Conservation (phyloP, 305 asterid genomes). For the Petunia hybrid region DNA sequence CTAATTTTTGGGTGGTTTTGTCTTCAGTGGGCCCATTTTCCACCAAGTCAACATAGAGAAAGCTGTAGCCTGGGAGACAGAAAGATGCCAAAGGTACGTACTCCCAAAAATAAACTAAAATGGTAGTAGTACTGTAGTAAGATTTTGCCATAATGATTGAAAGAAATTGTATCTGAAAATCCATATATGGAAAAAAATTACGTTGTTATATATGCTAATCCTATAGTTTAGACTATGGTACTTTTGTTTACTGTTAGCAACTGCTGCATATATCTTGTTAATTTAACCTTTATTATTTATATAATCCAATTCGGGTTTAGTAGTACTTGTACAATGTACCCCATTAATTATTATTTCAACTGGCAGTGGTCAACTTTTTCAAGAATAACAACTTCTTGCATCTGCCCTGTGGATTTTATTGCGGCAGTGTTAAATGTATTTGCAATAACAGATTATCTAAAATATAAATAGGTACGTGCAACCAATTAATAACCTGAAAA, state of each 20-base stretch:
- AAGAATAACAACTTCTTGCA: background rate
- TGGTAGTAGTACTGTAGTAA: background rate
- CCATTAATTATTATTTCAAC: background rate
- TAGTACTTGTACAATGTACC: too few species aligned
- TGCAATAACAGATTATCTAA: too few species aligned
- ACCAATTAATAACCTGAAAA: too few species aligned
- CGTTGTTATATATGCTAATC: background rate
- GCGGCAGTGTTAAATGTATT: too few species aligned
- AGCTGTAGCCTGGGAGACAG: slow-evolving; percentile 16
- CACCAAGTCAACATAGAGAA: slow-evolving; percentile 48
- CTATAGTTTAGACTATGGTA: background rate
- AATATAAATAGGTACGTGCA: too few species aligned
- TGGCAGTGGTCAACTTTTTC: background rate
- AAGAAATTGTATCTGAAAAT: background rate
- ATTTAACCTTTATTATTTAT: too few species aligned
- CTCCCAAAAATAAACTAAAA: background rate
- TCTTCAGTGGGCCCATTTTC: slow-evolving; percentile 77
- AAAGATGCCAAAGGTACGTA: slow-evolving; percentile 31
- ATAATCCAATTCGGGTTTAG: too few species aligned
- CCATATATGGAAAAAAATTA: background rate
- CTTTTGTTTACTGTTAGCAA: background rate
- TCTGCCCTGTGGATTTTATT: background rate
- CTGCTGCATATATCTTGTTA: background rate
- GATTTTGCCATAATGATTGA: background rate
- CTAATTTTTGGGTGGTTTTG: background rate